Evolutionary conservation across 2,329 filamentous ascomycete species (phyloP).

Genomic region (Aureobasidium sp.): DNA sequence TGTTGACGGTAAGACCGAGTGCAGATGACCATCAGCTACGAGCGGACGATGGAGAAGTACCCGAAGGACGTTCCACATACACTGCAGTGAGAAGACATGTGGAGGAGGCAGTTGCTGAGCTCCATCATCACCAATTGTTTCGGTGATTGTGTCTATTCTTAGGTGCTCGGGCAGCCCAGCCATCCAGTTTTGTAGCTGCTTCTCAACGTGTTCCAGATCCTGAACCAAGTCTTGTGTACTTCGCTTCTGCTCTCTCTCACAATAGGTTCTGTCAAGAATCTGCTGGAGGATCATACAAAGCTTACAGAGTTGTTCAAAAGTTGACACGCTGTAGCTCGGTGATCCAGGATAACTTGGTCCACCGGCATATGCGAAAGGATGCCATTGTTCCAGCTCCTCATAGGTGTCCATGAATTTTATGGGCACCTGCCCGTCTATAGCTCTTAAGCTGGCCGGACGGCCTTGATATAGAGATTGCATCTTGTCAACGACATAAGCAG

Average conservation of each 20-base stretch:
- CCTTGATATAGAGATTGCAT: slow-evolving; percentile 51
- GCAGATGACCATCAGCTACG: slow-evolving; percentile 40
- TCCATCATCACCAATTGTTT: background rate
- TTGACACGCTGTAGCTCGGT: slow-evolving; percentile 39
- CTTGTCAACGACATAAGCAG: slow-evolving; percentile 43
- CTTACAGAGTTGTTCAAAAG: slow-evolving; percentile 37
- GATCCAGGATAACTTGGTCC: slow-evolving; percentile 27
- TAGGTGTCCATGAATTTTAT: slow-evolving; percentile 44
- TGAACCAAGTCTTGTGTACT: background rate
- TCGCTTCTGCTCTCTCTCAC: slow-evolving; percentile 23
- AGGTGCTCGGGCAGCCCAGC: background rate
- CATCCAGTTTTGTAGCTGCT: slow-evolving; percentile 3
- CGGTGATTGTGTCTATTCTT: background rate
- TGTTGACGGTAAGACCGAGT: background rate
- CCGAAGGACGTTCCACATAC: slow-evolving; percentile 44
- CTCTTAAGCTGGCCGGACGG: slow-evolving; percentile 42
- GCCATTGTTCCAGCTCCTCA: slow-evolving; percentile 49
- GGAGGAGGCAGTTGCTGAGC: background rate
- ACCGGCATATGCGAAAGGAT: slow-evolving; percentile 37
- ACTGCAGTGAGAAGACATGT: slow-evolving; percentile 7
- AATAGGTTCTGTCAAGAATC: slow-evolving; percentile 32
- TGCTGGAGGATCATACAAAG: slow-evolving; percentile 43
- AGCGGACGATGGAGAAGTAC: slow-evolving; percentile 51
- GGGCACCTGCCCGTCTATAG: slow-evolving; percentile 42
- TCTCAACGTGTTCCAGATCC: background rate